Evolutionary conservation across 768 basidiomycete genomes (phyloP), one percentile per base, ranked within the genome.

Genomic region (Symmetrospora coprosmae): DNA sequence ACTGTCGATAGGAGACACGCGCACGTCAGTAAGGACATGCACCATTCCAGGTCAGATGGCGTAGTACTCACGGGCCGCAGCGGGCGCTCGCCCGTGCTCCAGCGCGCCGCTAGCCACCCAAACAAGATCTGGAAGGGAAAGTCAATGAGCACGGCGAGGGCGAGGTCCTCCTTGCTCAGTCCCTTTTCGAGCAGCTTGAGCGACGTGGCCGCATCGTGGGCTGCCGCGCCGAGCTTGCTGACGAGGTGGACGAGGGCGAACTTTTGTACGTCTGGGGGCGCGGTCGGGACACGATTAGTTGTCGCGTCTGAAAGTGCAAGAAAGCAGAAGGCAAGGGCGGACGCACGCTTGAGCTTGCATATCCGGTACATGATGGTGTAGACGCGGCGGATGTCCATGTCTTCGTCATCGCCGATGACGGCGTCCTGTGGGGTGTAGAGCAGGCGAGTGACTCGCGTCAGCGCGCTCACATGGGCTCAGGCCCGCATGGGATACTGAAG

Each of bases 111-210:
- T 25, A 92, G 75, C 84, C 86, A 97, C 5, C 92, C 92, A 21
- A 87, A 90, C 59, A 86, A 70, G 50, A 99, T 88, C 76, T 97
- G 91, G 74, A 94, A 92, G 1, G 94, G 94, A 67, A 97, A 96
- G 73, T 99, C 94, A 65, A 97, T 84, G 37, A 97, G 80, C 41
- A 92, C 91, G 2, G 88, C 85, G 16, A 90, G 77, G n/a, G 94
- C 90, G 37, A 97, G 78, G 67, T 99, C 94, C 75, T 97, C 94
- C 38, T 90, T 84, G 61, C 82, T 85, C 53, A 99, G 78, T 1
- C 94, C 94, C 70, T 97, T 97, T 72, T 99, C 94, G 40, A 99
- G 85, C 74, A 97, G 80, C 71, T 99, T 99, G 41, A 97, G 78
- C 23, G 80, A 82, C 2, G 87, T 89, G 13, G 83, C 86, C 5